A percentile compares a stretch with the other conserved stretches of the same genome.
These are phyloP conservation scores for Paecilomyces sp. DNA, from an alignment of 2,329 filamentous ascomycete genomes.

Conservation along the genomic window DNA sequence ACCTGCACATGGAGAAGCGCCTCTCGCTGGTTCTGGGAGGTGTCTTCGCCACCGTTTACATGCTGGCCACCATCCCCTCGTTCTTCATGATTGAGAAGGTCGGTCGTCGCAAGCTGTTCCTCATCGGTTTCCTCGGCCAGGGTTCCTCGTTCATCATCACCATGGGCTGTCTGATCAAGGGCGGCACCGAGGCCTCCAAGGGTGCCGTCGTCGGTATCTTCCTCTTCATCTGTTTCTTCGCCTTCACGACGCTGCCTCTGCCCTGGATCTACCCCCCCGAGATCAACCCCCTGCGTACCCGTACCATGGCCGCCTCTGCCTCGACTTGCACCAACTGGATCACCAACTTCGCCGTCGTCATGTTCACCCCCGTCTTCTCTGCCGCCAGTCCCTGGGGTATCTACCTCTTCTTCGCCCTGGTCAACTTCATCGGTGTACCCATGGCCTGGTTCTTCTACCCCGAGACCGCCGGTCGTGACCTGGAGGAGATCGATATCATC, in stretches of 20 bases:
- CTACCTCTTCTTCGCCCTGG: conserved; percentile 23
- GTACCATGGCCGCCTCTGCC: conserved; percentile 45
- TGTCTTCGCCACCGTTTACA: conserved; percentile 43
- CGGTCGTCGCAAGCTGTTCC: conserved; percentile 24
- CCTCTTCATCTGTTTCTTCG: conserved; percentile 59
- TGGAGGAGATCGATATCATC: conserved; percentile 26
- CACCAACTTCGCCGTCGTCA: conserved; percentile 40
- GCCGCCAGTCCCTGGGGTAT: conserved; percentile 19
- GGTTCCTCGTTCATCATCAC: conserved; percentile 16
- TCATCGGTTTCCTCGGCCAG: conserved; percentile 16
- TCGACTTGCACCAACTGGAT: conserved; percentile 45
- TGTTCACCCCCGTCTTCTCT: conserved; percentile 25
- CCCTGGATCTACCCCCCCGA: conserved; percentile 48
- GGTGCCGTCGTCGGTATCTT: conserved; percentile 42
- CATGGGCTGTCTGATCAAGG: conserved; percentile 16
- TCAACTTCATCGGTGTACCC: conserved; percentile 17
- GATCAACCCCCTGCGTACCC: conserved; percentile 44
- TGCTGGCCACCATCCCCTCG: conserved; percentile 39
- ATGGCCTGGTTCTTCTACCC: conserved; percentile 25
- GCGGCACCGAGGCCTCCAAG: conserved; percentile 8
- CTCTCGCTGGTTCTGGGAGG: conserved; percentile 47
- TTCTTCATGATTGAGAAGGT: conserved; percentile 39
- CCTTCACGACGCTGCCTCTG: conserved; percentile 54
- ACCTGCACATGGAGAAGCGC: conserved; percentile 32
- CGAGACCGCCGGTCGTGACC: conserved; percentile 18